Percentiles rank a stretch among this genome's conserved stretches.
phyloP scores from a whole-genome alignment of 352 stramenopile species.

The Elongisporangium senticosum region DNA sequence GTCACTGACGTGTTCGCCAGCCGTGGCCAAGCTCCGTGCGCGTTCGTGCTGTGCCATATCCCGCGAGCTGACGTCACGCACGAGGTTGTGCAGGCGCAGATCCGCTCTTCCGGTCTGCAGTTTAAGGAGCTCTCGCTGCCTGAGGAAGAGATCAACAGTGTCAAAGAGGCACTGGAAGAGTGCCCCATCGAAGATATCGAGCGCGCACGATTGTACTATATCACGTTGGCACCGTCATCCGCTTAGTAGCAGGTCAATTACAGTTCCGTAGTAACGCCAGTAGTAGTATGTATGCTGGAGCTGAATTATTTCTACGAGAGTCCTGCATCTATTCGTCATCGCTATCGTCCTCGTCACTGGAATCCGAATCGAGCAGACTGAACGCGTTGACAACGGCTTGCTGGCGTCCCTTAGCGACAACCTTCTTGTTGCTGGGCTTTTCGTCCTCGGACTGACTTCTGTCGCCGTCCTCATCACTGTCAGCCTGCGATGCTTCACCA shows the following conservation, averaged over 20 bases:
- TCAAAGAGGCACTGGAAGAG: conserved; percentile 29
- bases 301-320: background rate
- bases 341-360: conserved; percentile 71
- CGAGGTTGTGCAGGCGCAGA: conserved; percentile 39
- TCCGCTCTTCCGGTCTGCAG: conserved; percentile 30
- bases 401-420: conserved; percentile 2
- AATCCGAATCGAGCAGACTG: conserved; percentile 77
- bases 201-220: conserved; percentile 53
- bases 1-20: conserved; percentile 27
- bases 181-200: conserved; percentile 50
- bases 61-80: conserved; percentile 68
- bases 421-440: conserved; percentile 1
- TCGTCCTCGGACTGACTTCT: conserved; percentile 16
- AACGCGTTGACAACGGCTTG: conserved; percentile 71
- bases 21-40: conserved; percentile 8
- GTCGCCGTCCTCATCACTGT: conserved; percentile 11
- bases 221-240: conserved; percentile 19
- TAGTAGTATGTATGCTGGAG: background rate
- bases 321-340: conserved; percentile 10
- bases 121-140: conserved; percentile 30
- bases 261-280: too few species aligned
- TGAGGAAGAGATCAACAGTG: conserved; percentile 15
- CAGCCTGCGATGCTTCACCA: conserved; percentile 9
- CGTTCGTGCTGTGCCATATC: conserved; percentile 64
- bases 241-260: background rate